A percentile compares a stretch with the other conserved stretches of the same genome.
These are phyloP conservation scores for Peronospora farinosa DNA, from an alignment of 352 stramenopile species.

Conservation along the genomic window DNA sequence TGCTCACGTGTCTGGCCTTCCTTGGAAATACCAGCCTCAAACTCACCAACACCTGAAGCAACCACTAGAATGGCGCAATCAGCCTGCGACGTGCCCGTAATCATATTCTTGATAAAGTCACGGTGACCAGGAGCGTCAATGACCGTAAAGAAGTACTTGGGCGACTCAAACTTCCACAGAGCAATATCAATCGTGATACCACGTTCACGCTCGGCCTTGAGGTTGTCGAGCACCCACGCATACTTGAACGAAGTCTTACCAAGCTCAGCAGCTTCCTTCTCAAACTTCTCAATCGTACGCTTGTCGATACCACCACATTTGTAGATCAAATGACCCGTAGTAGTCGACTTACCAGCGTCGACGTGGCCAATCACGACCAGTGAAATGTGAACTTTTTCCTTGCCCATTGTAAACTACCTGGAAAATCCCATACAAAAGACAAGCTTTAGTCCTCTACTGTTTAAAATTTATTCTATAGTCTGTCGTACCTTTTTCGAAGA, in stretches of 20 bases:
- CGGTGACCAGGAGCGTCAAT: conserved; percentile 97
- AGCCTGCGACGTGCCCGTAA: conserved; percentile 95
- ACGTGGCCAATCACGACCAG: conserved; percentile 95
- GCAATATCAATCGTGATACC: conserved; percentile 98
- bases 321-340: conserved; percentile 98
- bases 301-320: conserved; percentile 98
- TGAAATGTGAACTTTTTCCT: conserved; percentile 86
- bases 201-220: conserved; percentile 96
- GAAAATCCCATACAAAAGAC: not conserved
- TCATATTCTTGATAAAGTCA: conserved; percentile 99
- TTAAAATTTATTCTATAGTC: not conserved
- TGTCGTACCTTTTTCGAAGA: conserved; percentile 37
- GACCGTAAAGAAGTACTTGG: conserved; percentile 95
- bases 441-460: not conserved
- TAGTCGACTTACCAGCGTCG: conserved; percentile 98
- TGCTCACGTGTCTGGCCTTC: conserved; percentile 95
- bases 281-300: conserved; percentile 96
- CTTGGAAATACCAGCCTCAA: conserved; percentile 93
- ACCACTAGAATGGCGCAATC: conserved; percentile 96
- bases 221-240: conserved; percentile 97
- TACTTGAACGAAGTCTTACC: conserved; percentile 99
- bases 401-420: conserved; percentile 38
- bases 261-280: conserved; percentile 95
- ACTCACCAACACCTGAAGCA: conserved; percentile 86
- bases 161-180: conserved; percentile 96